phyloP scores from a whole-genome alignment of 805 yeast genomes.

The Candida oleophila region DNA sequence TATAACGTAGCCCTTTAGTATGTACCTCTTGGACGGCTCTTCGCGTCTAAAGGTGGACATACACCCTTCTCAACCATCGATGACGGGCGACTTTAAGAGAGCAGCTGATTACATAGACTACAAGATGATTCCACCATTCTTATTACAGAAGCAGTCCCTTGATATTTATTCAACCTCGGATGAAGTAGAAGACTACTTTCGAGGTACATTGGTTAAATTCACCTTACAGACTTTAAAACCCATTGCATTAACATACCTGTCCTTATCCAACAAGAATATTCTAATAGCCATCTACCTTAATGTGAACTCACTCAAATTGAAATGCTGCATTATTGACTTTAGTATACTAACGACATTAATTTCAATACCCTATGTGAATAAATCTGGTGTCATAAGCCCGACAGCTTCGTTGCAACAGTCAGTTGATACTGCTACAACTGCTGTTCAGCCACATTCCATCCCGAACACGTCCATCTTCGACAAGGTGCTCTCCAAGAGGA shows the following conservation, averaged over 20 bases:
- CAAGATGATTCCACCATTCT: conserved; percentile 22
- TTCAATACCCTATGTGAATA: neutral
- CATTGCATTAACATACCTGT: conserved; percentile 20
- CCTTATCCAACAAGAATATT: neutral
- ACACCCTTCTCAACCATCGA: neutral
- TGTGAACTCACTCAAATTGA: conserved; percentile 9
- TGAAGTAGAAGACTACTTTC: conserved; percentile 20
- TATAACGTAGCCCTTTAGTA: conserved; percentile 22
- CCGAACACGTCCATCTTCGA: conserved; percentile 30
- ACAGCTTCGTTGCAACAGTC: neutral
- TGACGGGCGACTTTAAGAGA: neutral
- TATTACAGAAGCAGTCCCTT: conserved; percentile 18
- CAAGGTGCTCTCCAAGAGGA: conserved; percentile 31
- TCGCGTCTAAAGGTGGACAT: neutral
- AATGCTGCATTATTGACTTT: conserved; percentile 20
- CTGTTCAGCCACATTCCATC: neutral
- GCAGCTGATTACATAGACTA: conserved; percentile 14
- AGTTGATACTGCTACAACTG: too few relatives aligned
- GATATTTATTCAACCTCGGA: conserved; percentile 20
- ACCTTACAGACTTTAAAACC: conserved; percentile 6
- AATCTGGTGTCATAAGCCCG: neutral
- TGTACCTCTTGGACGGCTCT: conserved; percentile 2
- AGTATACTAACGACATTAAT: conserved; percentile 1
- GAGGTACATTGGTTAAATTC: conserved; percentile 12
- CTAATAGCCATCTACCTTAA: conserved; percentile 22